Base-by-base conservation (phyloP, 495 filamentous ascomycete species). In the Aspergillus saccharolyticus region DNA sequence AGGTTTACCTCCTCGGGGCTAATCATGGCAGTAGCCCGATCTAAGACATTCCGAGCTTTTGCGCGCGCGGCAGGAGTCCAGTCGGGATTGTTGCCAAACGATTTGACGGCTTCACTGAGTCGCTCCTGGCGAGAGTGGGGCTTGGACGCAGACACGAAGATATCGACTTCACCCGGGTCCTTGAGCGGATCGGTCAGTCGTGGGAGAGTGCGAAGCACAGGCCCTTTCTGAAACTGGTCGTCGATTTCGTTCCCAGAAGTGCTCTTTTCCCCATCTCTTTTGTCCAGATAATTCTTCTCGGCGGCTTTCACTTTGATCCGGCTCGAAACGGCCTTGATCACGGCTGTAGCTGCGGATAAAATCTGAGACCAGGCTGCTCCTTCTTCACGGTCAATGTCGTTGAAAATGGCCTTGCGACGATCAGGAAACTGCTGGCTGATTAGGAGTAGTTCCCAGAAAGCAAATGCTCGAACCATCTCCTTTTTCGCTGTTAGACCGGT, bases 401-500 rank as follows among this genome's bases (percentile, higher is more conserved):
- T 84, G 72, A 90, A 97, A 53, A 98, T 90, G 18, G 82, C 79
- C 66, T 87, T 89, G 20, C 94, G 84, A 25, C 95, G 83, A 9
- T 82, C 81, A 10, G 84, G 74, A 57, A 84, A 90, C 30, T 83
- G 82, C 52, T 87, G 79, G 49, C 89, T 85, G 59, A 97, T 95
- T 55, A 87, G 80, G 25, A 81, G 79, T 18, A 97, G 78, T 67
- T 98, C 94, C 89, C 91, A 95, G 74, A 96, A 90, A 21, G 94
- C 93, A 68, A 93, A 93, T 4, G 83, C 74, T 74, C 90, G 75
- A 10, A 75, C 69, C 20, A 73, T 58, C 18, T 71, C 64, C 54
- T 77, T 79, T 61, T 76, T 91, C 18, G 87, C 83, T 59, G 85
- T 90, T 47, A 98, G 71, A 1, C 94, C 94, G 53, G 84, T 89